These are phyloP conservation scores for Corylus avellana DNA, from an alignment of 306 rosid species.

Conservation along the genomic window DNA sequence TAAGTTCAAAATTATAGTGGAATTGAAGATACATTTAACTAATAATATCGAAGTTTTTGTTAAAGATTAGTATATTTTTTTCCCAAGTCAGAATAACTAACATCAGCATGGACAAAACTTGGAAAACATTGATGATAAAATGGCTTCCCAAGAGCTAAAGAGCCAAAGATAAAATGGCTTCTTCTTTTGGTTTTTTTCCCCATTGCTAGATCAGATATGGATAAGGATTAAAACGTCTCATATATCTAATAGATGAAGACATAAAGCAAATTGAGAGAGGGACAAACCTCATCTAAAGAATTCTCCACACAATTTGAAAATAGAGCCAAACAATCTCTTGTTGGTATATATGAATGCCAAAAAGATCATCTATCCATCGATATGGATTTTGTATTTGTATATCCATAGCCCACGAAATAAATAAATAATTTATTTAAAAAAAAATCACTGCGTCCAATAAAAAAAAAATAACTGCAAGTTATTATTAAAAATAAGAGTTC, in stretches of 20 bases:
- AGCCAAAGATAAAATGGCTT: not conserved
- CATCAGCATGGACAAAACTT: not conserved
- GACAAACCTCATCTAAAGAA: not conserved
- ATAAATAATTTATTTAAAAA: too few relatives aligned
- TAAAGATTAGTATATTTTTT: not conserved
- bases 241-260: not conserved
- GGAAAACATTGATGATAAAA: not conserved
- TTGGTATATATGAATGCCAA: too few relatives aligned
- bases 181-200: too few relatives aligned
- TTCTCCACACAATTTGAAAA: too few relatives aligned
- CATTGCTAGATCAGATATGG: not conserved
- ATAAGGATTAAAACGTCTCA: not conserved
- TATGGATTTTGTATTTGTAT: too few relatives aligned
- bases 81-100: not conserved
- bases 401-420: too few relatives aligned
- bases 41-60: not conserved
- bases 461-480: too few relatives aligned
- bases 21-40: not conserved
- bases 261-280: not conserved
- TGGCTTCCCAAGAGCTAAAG: not conserved
- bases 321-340: too few relatives aligned
- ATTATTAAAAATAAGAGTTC: too few relatives aligned
- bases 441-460: too few relatives aligned
- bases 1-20: too few relatives aligned
- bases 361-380: too few relatives aligned